Evolutionary conservation across 2,329 filamentous ascomycete species (phyloP).

Genomic region (Epicoccum nigrum): DNA sequence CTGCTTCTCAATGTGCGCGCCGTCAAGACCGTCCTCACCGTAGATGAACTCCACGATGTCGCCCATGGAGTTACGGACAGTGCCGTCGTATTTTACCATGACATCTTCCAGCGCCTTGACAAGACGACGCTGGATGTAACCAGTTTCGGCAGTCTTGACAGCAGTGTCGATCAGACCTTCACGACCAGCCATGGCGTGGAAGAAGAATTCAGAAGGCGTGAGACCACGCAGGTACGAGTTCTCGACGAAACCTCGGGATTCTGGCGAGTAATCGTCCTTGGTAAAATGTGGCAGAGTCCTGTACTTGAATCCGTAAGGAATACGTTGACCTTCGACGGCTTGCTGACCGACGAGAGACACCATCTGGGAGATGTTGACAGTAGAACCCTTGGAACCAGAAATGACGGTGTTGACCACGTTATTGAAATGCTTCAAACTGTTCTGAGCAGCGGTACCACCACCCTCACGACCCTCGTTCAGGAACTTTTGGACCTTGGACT

Average conservation of each 20-base stretch:
- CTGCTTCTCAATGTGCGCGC: conserved; percentile 91
- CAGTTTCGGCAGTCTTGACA: conserved; percentile 98
- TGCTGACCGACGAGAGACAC: conserved; percentile 97
- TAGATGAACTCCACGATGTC: conserved; percentile 98
- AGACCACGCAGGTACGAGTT: conserved; percentile 97
- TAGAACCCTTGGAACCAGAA: conserved; percentile 97
- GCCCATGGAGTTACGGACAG: conserved; percentile 93
- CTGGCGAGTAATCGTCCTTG: conserved; percentile 98
- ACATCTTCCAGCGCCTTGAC: conserved; percentile 98
- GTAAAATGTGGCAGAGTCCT: conserved; percentile 96
- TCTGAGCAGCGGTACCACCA: conserved; percentile 89
- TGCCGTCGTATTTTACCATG: conserved; percentile 96
- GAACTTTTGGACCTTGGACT: conserved; percentile 93
- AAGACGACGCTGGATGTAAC: conserved; percentile 97
- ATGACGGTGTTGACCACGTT: conserved; percentile 96
- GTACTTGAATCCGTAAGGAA: conserved; percentile 99
- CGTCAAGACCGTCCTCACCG: conserved; percentile 95
- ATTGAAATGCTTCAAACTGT: conserved; percentile 92
- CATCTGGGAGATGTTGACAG: conserved; percentile 99
- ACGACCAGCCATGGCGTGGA: conserved; percentile 99
- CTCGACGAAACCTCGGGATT: conserved; percentile 96
- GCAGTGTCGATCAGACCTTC: conserved; percentile 99
- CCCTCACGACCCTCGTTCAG: conserved; percentile 96
- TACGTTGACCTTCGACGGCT: conserved; percentile 97
- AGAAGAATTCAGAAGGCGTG: conserved; percentile 97